Conservation (phyloP, 2,329 filamentous ascomycete species). For the Fusarium devonianum region DNA sequence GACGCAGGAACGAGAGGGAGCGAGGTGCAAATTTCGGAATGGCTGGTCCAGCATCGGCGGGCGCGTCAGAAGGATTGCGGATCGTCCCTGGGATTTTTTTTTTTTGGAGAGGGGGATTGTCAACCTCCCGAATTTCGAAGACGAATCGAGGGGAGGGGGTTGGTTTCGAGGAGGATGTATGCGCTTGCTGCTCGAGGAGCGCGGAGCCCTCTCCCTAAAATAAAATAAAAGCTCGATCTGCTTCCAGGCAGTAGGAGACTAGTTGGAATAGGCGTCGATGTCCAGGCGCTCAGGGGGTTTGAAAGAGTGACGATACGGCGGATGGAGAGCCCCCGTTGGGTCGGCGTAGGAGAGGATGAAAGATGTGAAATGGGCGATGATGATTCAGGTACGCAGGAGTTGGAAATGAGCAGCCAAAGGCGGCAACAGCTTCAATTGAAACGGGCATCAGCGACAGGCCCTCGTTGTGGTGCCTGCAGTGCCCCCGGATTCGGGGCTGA, state of each 20-base stretch:
- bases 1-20: conserved; percentile 44
- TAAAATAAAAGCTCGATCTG: conserved; percentile 23
- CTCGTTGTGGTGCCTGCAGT: conserved; percentile 7
- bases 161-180: conserved; percentile 33
- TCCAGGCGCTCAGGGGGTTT: conserved; percentile 17
- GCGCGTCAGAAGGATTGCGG: conserved; percentile 37
- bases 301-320: conserved; percentile 33
- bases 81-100: conserved; percentile 41
- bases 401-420: conserved; percentile 22
- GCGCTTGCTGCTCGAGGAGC: conserved; percentile 33
- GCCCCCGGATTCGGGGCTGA: neutral
- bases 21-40: conserved; percentile 50
- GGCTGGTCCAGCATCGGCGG: conserved; percentile 54
- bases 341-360: conserved; percentile 31
- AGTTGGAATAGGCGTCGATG: conserved; percentile 8
- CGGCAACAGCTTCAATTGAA: conserved; percentile 30
- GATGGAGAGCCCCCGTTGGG: conserved; percentile 29
- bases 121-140: conserved; percentile 48
- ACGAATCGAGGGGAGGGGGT: conserved; percentile 33
- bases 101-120: too few species aligned
- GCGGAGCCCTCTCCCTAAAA: conserved; percentile 13
- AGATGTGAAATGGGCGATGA: conserved; percentile 32
- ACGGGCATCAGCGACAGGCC: conserved; percentile 13
- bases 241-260: conserved; percentile 23
- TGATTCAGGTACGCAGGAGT: conserved; percentile 29